Evolutionary conservation across 2,329 filamentous ascomycete species (phyloP), one percentile per base, ranked within the genome.

Genomic region (Hypoxylon sp.): DNA sequence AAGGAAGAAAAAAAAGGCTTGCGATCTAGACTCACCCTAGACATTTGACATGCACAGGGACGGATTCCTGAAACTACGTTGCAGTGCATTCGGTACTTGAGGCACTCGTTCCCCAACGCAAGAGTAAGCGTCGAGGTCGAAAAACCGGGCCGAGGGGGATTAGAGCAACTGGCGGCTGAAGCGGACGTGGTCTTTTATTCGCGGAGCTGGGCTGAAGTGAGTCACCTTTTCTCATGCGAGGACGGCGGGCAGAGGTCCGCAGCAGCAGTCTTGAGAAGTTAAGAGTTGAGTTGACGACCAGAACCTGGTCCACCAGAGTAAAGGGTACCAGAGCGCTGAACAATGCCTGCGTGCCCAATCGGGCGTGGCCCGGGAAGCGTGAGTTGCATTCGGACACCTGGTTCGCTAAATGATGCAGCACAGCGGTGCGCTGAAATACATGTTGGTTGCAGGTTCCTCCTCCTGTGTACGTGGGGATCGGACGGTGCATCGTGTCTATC

Each of bases 181-280:
- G 90, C 89, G 22, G 88, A 93, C 72, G 84, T 91, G 16, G 86
- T 93, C n/a, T 92, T 93, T 75, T 93, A 90, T 78, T 91, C 90
- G 11, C 86, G 84, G 71, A 83, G 82, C 52, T 93, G 91, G 90
- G 90, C 90, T 63, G 84, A 89, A 80, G 89, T 90, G 78, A 77
- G 79, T 78, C 57, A 57, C 42, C 18, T 46, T 50, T 33, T 60
- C 38, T 60, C 32, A 57, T 62, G 61, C 54, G 60, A 63, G 52
- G 46, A 44, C 36, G 57, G 32, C 61, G 55, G 52, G 52, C 28
- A 59, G 9, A 52, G 12, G 40, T 20, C 40, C 51, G 61, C 40
- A 32, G 36, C 40, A 32, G 36, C 33, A 51, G 46, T 40, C 8
- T 40, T 26, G 26, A 57, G 12, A 57, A 26, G n/a, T n/a, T 44